A percentile compares a stretch with the other conserved stretches of the same genome.
phyloP scores from a whole-genome alignment of 1,284 basidiomycete species.

The Neonothopanus nambi region DNA sequence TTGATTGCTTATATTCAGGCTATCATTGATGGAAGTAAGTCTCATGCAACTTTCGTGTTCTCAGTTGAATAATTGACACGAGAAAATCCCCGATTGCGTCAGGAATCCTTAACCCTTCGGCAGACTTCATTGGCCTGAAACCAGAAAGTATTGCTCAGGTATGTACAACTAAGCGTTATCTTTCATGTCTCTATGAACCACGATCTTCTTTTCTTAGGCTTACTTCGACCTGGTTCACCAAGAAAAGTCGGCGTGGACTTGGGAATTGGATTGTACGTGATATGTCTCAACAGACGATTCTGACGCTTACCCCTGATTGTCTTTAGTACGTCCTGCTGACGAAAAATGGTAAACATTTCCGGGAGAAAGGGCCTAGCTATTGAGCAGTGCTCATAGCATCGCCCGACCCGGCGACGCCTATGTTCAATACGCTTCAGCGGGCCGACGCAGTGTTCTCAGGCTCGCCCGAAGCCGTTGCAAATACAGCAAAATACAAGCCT shows the following conservation, averaged over 20 bases:
- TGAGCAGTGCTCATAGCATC: too few relatives aligned
- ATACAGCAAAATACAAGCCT: too few relatives aligned
- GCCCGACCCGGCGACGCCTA: too few relatives aligned
- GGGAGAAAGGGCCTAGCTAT: too few relatives aligned
- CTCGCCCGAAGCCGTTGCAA: too few relatives aligned
- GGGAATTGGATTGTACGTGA: slow-evolving; percentile 42
- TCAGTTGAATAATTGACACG: too few relatives aligned
- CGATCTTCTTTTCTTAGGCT: slow-evolving; percentile 24
- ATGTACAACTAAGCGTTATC: too few relatives aligned
- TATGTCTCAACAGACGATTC: slow-evolving; percentile 22
- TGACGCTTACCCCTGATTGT: too few relatives aligned
- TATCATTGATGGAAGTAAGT: slow-evolving; percentile 59
- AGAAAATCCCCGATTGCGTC: background rate
- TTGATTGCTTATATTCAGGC: slow-evolving; percentile 32
- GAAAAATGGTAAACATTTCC: too few relatives aligned
- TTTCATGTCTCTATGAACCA: background rate
- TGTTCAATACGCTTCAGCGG: too few relatives aligned
- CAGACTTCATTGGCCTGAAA: slow-evolving; percentile 36
- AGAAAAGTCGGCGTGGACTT: slow-evolving; percentile 48
- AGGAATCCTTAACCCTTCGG: slow-evolving; percentile 48
- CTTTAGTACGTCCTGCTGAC: too few relatives aligned
- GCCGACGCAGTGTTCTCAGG: too few relatives aligned
- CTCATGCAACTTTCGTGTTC: background rate
- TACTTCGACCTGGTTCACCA: slow-evolving; percentile 46
- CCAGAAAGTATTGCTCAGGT: slow-evolving; percentile 71